Percentiles rank a stretch among this genome's conserved stretches.
phyloP scores from a whole-genome alignment of 768 basidiomycete genomes.

The Pleurotus sapidus region DNA sequence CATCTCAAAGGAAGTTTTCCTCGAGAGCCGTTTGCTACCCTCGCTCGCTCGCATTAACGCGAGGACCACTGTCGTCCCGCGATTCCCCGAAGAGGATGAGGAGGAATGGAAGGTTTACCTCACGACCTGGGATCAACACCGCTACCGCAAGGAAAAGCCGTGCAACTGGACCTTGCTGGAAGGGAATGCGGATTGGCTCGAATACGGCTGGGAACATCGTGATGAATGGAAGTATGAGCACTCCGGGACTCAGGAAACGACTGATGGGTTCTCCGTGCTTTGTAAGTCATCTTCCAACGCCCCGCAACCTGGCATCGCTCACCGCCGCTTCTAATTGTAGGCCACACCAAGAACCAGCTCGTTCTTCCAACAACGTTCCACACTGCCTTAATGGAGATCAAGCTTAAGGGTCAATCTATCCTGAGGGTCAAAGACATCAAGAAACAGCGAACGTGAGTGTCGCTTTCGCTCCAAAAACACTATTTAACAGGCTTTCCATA shows the following conservation, averaged over 20 bases:
- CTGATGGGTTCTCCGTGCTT: conserved; percentile 3
- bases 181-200: conserved; percentile 9
- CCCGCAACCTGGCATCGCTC: neutral
- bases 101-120: conserved; percentile 14
- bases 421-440: conserved; percentile 6
- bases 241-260: neutral
- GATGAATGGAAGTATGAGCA: conserved; percentile 16
- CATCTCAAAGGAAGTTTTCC: conserved; percentile 13
- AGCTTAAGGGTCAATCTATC: conserved; percentile 9
- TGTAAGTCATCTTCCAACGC: neutral
- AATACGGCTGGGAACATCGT: conserved; percentile 9
- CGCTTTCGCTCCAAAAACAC: neutral
- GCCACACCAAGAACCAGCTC: conserved; percentile 13
- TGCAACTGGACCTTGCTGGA: conserved; percentile 10
- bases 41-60: conserved; percentile 10
- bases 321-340: neutral
- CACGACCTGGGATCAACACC: conserved; percentile 12
- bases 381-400: conserved; percentile 8
- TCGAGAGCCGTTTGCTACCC: conserved; percentile 12
- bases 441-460: conserved; percentile 7
- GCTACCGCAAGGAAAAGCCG: conserved; percentile 2
- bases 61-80: conserved; percentile 10
- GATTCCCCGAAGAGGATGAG: conserved; percentile 13
- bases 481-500: neutral
- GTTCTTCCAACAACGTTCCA: conserved; percentile 8